Percentiles rank a stretch among this genome's conserved stretches.
Conservation (phyloP, 306 rosid genomes). For the Malus sylvestris region DNA sequence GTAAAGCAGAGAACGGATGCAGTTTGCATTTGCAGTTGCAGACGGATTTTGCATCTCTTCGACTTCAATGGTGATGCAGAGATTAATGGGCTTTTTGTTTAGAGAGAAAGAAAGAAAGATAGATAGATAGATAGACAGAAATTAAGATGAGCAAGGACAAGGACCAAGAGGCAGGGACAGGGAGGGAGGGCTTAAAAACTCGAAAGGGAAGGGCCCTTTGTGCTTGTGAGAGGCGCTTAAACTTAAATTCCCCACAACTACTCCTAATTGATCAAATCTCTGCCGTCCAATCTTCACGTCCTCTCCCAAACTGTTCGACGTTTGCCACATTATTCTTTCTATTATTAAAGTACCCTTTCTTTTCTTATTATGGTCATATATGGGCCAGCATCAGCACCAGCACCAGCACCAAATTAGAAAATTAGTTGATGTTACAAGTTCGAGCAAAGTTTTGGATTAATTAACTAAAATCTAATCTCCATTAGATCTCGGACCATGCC, state of each 20-base stretch:
- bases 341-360: background rate
- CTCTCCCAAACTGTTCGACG: background rate
- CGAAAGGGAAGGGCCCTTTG: background rate
- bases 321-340: background rate
- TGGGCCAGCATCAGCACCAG: background rate
- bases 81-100: background rate
- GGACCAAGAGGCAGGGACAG: slow-evolving; percentile 6
- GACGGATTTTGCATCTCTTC: background rate
- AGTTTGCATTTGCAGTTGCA: background rate
- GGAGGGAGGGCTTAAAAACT: background rate
- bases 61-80: background rate
- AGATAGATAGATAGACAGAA: background rate
- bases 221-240: background rate
- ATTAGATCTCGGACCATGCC: background rate
- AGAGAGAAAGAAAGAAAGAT: too few relatives aligned
- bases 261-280: slow-evolving; percentile 7
- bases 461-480: background rate
- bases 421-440: background rate
- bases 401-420: background rate
- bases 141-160: background rate
- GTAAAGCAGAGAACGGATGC: background rate
- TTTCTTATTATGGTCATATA: background rate
- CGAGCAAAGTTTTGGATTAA: background rate
- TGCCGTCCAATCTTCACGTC: slow-evolving; percentile 21
- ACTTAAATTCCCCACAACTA: background rate